Percentiles rank a stretch among this genome's conserved stretches.
These are phyloP conservation scores for Gonapodya prolifera DNA, from an alignment of 192 early-diverging fungal species.

Conservation along the genomic window DNA sequence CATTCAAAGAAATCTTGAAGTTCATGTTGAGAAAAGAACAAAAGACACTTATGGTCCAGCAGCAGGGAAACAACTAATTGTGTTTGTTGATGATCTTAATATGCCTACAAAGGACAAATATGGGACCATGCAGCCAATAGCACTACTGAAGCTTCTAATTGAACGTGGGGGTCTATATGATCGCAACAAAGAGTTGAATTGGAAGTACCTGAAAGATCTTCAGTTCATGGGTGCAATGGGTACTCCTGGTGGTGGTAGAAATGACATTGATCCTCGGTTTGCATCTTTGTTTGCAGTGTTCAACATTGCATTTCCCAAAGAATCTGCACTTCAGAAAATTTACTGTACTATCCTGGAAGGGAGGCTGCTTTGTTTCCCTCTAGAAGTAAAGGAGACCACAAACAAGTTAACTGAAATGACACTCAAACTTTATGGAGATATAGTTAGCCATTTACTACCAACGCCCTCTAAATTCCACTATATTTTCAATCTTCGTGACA, in stretches of 20 bases:
- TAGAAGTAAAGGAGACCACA: conserved; percentile 30
- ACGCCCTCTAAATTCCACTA: conserved; percentile 58
- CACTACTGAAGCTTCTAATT: conserved; percentile 18
- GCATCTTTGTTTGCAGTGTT: conserved; percentile 43
- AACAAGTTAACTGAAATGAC: conserved; percentile 31
- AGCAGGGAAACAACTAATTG: conserved; percentile 48
- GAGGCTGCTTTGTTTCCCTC: conserved; percentile 41
- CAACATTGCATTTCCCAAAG: conserved; percentile 49
- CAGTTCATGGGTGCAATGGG: conserved; percentile 49
- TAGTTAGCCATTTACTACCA: conserved; percentile 49
- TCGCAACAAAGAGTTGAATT: conserved; percentile 23
- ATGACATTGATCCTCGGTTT: conserved; percentile 45
- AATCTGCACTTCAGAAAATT: conserved; percentile 46
- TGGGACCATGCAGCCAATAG: conserved; percentile 48
- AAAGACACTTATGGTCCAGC: conserved; percentile 51
- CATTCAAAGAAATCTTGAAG: conserved; percentile 35
- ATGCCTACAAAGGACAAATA: conserved; percentile 57
- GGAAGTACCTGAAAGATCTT: conserved; percentile 50
- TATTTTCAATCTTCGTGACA: conserved; percentile 50
- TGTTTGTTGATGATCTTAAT: conserved; percentile 53
- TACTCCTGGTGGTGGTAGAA: conserved; percentile 50
- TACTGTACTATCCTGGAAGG: conserved; percentile 51
- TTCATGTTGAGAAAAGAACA: conserved; percentile 51
- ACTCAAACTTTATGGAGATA: conserved; percentile 39
- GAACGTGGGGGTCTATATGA: background rate